These are phyloP conservation scores for Eragrostis nindensis DNA, from an alignment of 176 grass and related monocot species.

Conservation along the genomic window DNA sequence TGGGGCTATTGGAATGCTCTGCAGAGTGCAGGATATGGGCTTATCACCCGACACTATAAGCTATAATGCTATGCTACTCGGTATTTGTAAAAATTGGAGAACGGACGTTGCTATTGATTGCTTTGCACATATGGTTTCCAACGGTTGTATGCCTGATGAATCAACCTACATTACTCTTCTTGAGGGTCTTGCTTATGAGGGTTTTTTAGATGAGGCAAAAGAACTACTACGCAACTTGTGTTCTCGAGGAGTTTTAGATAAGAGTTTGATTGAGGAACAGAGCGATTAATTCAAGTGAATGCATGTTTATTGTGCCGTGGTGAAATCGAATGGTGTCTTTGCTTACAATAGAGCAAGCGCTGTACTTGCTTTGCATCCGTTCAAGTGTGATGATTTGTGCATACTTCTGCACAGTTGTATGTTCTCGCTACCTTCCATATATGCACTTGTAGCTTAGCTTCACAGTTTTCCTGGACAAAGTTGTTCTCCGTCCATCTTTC, in stretches of 20 bases:
- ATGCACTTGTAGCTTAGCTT: not conserved
- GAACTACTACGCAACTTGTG: conserved; percentile 41
- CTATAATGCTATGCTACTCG: conserved; percentile 58
- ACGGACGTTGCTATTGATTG: conserved; percentile 53
- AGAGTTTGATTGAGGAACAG: conserved; percentile 45
- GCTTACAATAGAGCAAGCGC: not conserved
- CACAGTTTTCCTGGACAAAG: not conserved
- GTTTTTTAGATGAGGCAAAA: conserved; percentile 47
- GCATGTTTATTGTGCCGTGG: not conserved
- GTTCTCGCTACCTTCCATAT: not conserved
- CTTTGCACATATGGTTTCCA: conserved; percentile 57
- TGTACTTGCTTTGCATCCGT: not conserved
- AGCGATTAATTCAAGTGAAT: conserved; percentile 2
- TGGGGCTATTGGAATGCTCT: conserved; percentile 43
- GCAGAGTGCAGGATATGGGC: conserved; percentile 53
- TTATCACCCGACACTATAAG: conserved; percentile 46
- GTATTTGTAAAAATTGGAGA: conserved; percentile 52
- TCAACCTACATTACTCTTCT: conserved; percentile 58
- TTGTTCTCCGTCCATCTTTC: not conserved
- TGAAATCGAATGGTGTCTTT: not conserved
- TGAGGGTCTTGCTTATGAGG: conserved; percentile 53
- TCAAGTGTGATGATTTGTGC: not conserved
- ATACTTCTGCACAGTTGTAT: conserved; percentile 1
- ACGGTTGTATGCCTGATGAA: conserved; percentile 57
- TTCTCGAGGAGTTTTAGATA: conserved; percentile 50